phyloP scores from a whole-genome alignment of 257 asterid species.

The Schizonepeta tenuifolia region DNA sequence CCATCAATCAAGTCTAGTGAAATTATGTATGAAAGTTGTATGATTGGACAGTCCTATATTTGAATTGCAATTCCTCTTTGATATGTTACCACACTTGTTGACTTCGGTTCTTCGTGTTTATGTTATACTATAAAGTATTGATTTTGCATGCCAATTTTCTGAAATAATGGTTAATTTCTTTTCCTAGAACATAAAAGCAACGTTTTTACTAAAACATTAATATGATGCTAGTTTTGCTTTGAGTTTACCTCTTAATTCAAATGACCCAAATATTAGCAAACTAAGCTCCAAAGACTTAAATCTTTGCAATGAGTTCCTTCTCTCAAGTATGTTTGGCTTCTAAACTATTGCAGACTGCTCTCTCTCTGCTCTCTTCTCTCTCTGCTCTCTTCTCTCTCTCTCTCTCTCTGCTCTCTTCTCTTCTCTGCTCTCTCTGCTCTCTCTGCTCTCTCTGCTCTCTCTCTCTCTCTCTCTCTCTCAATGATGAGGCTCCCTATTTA shows the following conservation, averaged over 20 bases:
- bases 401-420: too few species aligned
- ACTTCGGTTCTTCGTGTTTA: not conserved
- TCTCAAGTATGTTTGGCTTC: too few species aligned
- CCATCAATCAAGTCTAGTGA: constrained; percentile 9
- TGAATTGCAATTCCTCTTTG: constrained; percentile 18
- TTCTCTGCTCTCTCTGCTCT: not conserved
- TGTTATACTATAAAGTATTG: too few species aligned
- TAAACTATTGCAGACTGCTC: not conserved
- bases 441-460: not conserved
- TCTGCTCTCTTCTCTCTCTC: not conserved
- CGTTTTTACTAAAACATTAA: not conserved
- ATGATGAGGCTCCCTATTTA: not conserved
- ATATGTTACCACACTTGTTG: not conserved
- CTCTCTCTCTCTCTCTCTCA: not conserved
- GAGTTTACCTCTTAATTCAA: not conserved
- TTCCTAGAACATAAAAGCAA: not conserved
- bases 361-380: not conserved
- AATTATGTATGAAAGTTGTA: constrained; percentile 2
- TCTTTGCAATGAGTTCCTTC: too few species aligned
- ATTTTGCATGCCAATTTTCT: not conserved
- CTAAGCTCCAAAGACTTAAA: not conserved
- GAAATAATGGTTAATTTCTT: not conserved
- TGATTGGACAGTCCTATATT: not conserved
- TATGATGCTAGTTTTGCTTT: not conserved
- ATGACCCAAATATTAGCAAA: not conserved